phyloP scores from a whole-genome alignment of 495 filamentous ascomycete genomes.

The Poronia punctata region DNA sequence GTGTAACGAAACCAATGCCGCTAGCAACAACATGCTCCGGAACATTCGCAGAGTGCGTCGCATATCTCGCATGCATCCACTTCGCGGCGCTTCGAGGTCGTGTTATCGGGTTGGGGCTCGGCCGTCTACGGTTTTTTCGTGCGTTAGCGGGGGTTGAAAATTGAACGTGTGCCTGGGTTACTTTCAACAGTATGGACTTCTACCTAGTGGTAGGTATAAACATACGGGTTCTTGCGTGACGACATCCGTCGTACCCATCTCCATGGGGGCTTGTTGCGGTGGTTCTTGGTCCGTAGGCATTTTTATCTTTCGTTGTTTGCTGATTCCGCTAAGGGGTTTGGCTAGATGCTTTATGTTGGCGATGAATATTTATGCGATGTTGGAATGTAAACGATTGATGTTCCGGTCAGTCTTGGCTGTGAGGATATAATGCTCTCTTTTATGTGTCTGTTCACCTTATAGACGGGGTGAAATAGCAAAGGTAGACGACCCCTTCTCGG shows the following conservation, averaged over 20 bases:
- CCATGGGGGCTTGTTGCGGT: slow-evolving; percentile 29
- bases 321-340: slow-evolving; percentile 1
- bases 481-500: too few species aligned
- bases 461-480: too few species aligned
- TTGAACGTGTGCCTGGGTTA: too few species aligned
- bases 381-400: too few species aligned
- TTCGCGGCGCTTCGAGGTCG: slow-evolving; percentile 24
- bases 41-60: slow-evolving; percentile 29
- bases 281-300: slow-evolving; percentile 26
- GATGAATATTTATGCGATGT: too few species aligned
- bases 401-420: too few species aligned
- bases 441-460: too few species aligned
- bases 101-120: slow-evolving; percentile 23
- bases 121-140: slow-evolving; percentile 10
- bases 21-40: slow-evolving; percentile 28
- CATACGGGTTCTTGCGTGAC: slow-evolving; percentile 27
- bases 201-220: background rate
- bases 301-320: slow-evolving; percentile 6
- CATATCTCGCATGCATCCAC: slow-evolving; percentile 29
- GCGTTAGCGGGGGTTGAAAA: background rate
- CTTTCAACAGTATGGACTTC: too few species aligned
- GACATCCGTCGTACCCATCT: slow-evolving; percentile 20
- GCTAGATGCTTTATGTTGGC: background rate
- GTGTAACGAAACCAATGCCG: background rate
- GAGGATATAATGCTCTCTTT: too few species aligned